Base-by-base conservation (phyloP, 331 rosid genomes). In the Acacia concinna region DNA sequence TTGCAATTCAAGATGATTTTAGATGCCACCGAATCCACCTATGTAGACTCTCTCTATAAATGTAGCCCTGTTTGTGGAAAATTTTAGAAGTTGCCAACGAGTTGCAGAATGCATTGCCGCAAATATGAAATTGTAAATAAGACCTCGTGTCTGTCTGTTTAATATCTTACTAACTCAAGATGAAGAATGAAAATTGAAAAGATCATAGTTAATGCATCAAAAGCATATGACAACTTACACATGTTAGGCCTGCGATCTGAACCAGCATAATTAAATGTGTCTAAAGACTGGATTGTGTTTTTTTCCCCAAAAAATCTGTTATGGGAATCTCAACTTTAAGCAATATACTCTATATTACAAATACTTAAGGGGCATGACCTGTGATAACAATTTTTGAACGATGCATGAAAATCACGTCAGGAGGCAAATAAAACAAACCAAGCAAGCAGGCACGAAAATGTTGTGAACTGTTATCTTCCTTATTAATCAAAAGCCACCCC, bases 11-110 rank as follows among this genome's bases (percentile, higher is more conserved):
- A 85, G 91, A 67, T 85, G 84, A 75, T 79, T 81, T 75, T 65
- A 54, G 71, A 81, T 84, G 86, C 69, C 89, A 81, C 84, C 73
- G 83, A 85, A 82, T 91, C 88, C 86, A 68, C 49, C 70, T 79
- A 43, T 85, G 87, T 85, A 86, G 89, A 86, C 88, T 80, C 88
- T 82, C 86, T 81, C 79, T 82, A 68, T 74, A 75, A 70, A 80
- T 87, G 89, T 83, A 87, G 88, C 90, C 79, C 86, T 81, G 81
- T 85, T 85, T 88, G 84, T 83, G 85, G 86, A 79, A 88, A 82
- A 23, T 47, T 78, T 81, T 78, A 86, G 85, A 72, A 81, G 77
- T 85, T 68, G 78, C 77, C 72, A 51, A 63, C 78, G 86, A 89
- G 89, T 83, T 83, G 82, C 87, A 79, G 59, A 84, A 75, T 89